Conservation (phyloP, 78 protist genomes). For the Dictyostelium capitatum region DNA sequence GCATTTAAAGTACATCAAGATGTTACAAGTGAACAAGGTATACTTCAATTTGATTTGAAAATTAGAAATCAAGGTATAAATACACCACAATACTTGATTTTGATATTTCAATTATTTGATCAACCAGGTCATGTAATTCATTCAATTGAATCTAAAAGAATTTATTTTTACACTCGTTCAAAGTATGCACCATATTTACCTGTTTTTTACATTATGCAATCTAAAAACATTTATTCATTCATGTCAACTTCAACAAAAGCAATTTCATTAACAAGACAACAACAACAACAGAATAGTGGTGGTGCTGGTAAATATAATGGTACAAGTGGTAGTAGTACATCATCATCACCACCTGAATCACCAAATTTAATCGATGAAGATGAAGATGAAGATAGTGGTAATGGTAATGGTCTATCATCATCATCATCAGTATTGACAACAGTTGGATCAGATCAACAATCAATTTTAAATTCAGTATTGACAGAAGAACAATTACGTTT, state of each 20-base stretch:
- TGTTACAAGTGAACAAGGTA: conserved; percentile 1
- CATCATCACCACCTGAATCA: neutral
- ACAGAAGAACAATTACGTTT: neutral
- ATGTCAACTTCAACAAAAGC: neutral
- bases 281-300: neutral
- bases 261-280: too few relatives aligned
- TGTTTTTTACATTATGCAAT: conserved; percentile 25
- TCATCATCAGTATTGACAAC: neutral
- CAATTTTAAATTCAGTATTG: neutral
- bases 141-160: conserved; percentile 30
- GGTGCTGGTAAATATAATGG: neutral
- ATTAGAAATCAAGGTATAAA: conserved; percentile 42
- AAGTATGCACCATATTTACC: conserved; percentile 42
- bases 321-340: neutral
- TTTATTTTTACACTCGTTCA: conserved; percentile 28
- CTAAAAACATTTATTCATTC: neutral
- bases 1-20: conserved; percentile 39
- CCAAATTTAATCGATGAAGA: neutral
- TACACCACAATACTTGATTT: conserved; percentile 12
- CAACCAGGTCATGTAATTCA: conserved; percentile 17
- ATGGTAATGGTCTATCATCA: neutral
- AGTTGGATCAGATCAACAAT: neutral
- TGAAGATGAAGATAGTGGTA: neutral
- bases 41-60: conserved; percentile 31
- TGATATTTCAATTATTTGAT: conserved; percentile 17